Evolutionary conservation across 1,284 basidiomycete genomes (phyloP).

Genomic region (Naganishia liquefaciens): DNA sequence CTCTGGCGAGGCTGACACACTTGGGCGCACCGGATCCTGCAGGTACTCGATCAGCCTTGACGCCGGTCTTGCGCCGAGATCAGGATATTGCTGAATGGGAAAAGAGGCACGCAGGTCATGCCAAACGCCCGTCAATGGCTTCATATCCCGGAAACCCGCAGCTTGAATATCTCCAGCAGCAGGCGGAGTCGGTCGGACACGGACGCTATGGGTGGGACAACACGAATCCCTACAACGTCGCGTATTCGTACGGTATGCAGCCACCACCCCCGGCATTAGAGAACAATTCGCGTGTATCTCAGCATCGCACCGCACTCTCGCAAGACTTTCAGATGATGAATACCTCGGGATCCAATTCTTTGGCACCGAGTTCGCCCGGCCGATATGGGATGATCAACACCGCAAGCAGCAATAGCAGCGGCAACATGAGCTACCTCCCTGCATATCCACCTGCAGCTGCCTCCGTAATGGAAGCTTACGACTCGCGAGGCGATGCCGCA

Average conservation of each 20-base stretch:
- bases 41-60: constrained; percentile 71
- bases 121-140: constrained; percentile 43
- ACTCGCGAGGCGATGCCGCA: constrained; percentile 38
- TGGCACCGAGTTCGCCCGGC: constrained; percentile 37
- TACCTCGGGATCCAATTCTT: constrained; percentile 35
- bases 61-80: constrained; percentile 83
- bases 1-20: constrained; percentile 79
- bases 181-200: constrained; percentile 74
- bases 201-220: constrained; percentile 34
- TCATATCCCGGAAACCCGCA: constrained; percentile 71
- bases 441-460: constrained; percentile 52
- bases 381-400: constrained; percentile 37
- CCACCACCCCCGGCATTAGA: constrained; percentile 32
- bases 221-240: constrained; percentile 41
- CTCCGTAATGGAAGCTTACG: constrained; percentile 50
- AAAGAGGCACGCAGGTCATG: constrained; percentile 57
- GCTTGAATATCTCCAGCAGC: constrained; percentile 84
- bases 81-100: constrained; percentile 90
- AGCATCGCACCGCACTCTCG: constrained; percentile 46
- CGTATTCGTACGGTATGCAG: constrained; percentile 36
- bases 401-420: constrained; percentile 6
- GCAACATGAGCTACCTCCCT: constrained; percentile 40
- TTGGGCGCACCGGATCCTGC: constrained; percentile 76
- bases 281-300: constrained; percentile 31
- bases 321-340: constrained; percentile 40